phyloP scores from a whole-genome alignment of 2,329 filamentous ascomycete species.

The Verticillium isaacii region DNA sequence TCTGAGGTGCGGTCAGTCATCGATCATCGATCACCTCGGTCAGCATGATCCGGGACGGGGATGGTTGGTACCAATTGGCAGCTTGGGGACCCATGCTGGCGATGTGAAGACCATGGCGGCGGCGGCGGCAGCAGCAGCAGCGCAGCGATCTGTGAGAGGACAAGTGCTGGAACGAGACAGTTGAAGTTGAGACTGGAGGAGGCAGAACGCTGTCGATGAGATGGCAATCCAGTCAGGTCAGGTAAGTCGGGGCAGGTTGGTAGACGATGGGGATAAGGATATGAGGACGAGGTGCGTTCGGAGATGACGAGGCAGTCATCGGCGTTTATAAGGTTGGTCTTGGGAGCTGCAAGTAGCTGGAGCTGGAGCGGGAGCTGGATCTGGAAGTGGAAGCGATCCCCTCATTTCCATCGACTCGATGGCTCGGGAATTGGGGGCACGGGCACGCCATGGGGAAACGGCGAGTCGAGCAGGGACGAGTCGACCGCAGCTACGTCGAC shows the following conservation, averaged over 20 bases:
- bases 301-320: neutral
- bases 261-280: neutral
- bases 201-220: too few species aligned
- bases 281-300: neutral
- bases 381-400: too few species aligned
- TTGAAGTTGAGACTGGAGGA: too few species aligned
- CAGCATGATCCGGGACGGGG: conserved; percentile 7
- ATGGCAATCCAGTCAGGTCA: too few species aligned
- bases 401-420: too few species aligned
- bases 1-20: conserved; percentile 25
- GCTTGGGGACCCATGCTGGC: conserved; percentile 55
- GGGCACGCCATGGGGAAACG: too few species aligned
- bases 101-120: conserved; percentile 50
- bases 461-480: too few species aligned
- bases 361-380: too few species aligned
- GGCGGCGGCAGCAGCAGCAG: neutral
- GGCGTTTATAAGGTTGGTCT: neutral
- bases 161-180: too few species aligned
- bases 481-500: too few species aligned
- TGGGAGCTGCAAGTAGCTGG: neutral
- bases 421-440: too few species aligned
- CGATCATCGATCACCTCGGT: neutral
- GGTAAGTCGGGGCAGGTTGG: too few species aligned
- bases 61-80: conserved; percentile 45
- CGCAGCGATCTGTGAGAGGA: neutral